A percentile compares a stretch with the other conserved stretches of the same genome.
Evolutionary conservation across 2,329 filamentous ascomycete species (phyloP).

Genomic region (Alternaria hordeiaustralica): DNA sequence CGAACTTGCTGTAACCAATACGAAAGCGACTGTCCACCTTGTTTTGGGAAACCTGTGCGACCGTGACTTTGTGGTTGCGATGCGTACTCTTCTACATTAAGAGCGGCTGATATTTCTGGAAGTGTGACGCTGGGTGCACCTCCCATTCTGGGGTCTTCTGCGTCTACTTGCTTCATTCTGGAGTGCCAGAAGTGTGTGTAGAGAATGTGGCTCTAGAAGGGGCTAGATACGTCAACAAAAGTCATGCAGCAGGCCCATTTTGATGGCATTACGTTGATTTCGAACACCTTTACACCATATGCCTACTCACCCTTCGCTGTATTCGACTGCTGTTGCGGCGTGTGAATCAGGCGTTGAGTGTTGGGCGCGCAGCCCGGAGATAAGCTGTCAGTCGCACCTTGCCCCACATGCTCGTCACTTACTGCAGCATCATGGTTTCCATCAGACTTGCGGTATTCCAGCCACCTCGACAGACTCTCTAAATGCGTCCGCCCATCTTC

Average conservation of each 20-base stretch:
- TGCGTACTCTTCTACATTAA: slow-evolving; percentile 30
- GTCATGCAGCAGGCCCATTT: background rate
- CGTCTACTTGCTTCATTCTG: slow-evolving; percentile 16
- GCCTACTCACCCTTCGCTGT: background rate
- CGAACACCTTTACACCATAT: fast-evolving
- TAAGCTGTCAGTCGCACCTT: background rate
- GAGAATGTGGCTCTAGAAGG: background rate
- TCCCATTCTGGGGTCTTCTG: slow-evolving; percentile 3
- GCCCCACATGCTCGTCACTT: background rate
- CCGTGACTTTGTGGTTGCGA: slow-evolving; percentile 7
- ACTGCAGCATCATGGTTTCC: background rate
- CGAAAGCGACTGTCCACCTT: slow-evolving; percentile 33
- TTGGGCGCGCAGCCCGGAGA: background rate
- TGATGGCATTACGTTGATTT: background rate
- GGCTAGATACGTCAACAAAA: background rate
- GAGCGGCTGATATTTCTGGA: slow-evolving; percentile 11
- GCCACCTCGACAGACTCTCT: background rate
- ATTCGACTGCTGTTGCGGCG: background rate
- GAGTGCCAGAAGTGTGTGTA: background rate
- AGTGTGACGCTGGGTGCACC: slow-evolving; percentile 13
- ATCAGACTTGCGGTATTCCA: background rate
- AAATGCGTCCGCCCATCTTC: background rate
- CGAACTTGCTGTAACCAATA: slow-evolving; percentile 40
- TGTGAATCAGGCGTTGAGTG: background rate
- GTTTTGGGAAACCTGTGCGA: slow-evolving; percentile 32